Evolutionary conservation across 371 early-diverging fungal genomes (phyloP).

Genomic region (Polyrhizophydium stewartii): DNA sequence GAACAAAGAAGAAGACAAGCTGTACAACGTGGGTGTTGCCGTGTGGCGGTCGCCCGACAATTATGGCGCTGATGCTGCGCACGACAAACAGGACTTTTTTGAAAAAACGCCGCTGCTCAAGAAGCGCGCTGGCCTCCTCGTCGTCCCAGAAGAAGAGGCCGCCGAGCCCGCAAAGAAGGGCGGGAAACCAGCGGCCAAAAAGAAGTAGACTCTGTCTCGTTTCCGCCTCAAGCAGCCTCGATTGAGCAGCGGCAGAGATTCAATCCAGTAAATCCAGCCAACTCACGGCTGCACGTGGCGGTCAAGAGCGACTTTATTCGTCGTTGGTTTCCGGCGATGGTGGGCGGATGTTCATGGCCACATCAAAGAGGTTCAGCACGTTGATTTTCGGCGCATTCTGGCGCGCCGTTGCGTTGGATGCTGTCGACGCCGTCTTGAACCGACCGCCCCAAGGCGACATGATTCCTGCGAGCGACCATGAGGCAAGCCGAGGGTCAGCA

Average conservation of each 20-base stretch:
- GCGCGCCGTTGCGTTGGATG: background rate
- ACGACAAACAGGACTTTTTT: constrained; percentile 41
- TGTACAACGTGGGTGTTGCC: constrained; percentile 28
- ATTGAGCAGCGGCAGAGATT: too few relatives aligned
- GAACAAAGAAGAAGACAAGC: constrained; percentile 37
- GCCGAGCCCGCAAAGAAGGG: constrained; percentile 9
- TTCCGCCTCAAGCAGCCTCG: too few relatives aligned
- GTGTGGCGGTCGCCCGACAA: background rate
- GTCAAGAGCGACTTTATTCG: background rate
- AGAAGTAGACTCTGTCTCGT: constrained; percentile 18
- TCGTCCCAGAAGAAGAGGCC: constrained; percentile 35
- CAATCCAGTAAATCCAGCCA: too few relatives aligned
- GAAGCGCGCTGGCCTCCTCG: constrained; percentile 33
- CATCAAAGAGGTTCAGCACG: constrained; percentile 46
- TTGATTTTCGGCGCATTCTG: constrained; percentile 14
- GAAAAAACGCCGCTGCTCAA: constrained; percentile 41
- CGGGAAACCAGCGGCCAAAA: constrained; percentile 24
- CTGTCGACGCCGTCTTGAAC: constrained; percentile 15
- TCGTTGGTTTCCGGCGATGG: background rate
- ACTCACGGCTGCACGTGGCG: too few relatives aligned
- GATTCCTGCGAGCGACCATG: constrained; percentile 13
- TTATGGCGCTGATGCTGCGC: too few relatives aligned
- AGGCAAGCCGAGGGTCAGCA: too few relatives aligned
- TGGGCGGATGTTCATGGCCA: constrained; percentile 21
- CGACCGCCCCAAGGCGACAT: constrained; percentile 38